Percentiles rank a stretch among this genome's conserved stretches.
Evolutionary conservation across 1,139 yeast genomes (phyloP).

Genomic region (Kodamaea fungicola): DNA sequence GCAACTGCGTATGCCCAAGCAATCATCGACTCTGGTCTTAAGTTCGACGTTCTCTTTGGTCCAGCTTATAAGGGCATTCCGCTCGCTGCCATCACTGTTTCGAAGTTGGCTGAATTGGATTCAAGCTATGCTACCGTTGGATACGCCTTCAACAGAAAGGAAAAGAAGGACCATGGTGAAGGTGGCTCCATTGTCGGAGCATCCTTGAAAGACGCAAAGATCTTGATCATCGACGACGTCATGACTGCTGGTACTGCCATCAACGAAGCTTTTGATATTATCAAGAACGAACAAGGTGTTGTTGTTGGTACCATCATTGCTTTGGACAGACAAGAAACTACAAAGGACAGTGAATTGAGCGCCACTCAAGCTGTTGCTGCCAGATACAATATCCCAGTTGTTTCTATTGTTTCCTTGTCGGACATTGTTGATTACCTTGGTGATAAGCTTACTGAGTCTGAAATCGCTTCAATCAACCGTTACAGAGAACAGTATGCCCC

Average conservation of each 20-base stretch:
- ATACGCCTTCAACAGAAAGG: conserved; percentile 81
- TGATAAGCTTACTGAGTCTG: conserved; percentile 51
- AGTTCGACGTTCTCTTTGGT: conserved; percentile 90
- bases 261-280: conserved; percentile 85
- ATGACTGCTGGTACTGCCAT: conserved; percentile 99
- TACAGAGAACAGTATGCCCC: conserved; percentile 58
- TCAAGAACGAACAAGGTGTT: conserved; percentile 63
- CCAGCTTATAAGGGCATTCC: conserved; percentile 99
- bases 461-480: conserved; percentile 52
- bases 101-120: conserved; percentile 86
- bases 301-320: conserved; percentile 88
- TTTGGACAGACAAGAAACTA: conserved; percentile 90
- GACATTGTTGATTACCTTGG: conserved; percentile 68
- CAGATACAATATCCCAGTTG: conserved; percentile 75
- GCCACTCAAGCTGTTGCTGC: conserved; percentile 80
- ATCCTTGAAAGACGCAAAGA: conserved; percentile 61
- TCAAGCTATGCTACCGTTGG: conserved; percentile 66
- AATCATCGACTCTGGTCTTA: conserved; percentile 72
- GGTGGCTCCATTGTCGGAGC: conserved; percentile 95
- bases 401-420: conserved; percentile 71
- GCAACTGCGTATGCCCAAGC: conserved; percentile 89
- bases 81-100: conserved; percentile 86
- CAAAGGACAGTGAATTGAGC: conserved; percentile 61
- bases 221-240: conserved; percentile 90
- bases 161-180: conserved; percentile 97